A percentile compares a stretch with the other conserved stretches of the same genome.
Evolutionary conservation across 179 eudicot genomes (phyloP).

Genomic region (Nepenthes alata): DNA sequence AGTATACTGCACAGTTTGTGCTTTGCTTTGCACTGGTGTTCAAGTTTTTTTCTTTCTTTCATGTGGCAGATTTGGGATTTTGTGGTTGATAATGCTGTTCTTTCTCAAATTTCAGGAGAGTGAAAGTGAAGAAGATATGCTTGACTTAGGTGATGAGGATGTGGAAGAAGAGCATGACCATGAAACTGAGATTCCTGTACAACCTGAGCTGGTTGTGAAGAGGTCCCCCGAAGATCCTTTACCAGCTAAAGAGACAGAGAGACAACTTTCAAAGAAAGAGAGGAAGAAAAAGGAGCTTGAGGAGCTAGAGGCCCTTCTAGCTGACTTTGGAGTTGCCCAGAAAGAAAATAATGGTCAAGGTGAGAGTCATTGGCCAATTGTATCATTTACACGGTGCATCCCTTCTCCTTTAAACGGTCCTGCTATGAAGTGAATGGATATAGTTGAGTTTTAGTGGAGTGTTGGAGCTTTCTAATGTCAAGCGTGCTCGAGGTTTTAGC

Average conservation of each 20-base stretch:
- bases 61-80: too few species aligned
- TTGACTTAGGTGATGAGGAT: conserved; percentile 63
- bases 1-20: too few species aligned
- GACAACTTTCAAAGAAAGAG: conserved; percentile 76
- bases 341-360: conserved; percentile 38
- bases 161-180: conserved; percentile 63
- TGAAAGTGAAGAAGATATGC: conserved; percentile 76
- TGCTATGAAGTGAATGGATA: too few species aligned
- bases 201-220: conserved; percentile 36
- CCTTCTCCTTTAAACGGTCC: too few species aligned
- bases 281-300: conserved; percentile 71
- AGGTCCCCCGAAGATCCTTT: conserved; percentile 39
- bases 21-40: too few species aligned
- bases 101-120: conserved; percentile 38
- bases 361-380: conserved; percentile 9
- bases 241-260: conserved; percentile 57
- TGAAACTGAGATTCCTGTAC: conserved; percentile 37
- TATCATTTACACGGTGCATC: not conserved
- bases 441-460: too few species aligned
- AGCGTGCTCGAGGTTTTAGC: too few species aligned
- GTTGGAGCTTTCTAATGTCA: too few species aligned
- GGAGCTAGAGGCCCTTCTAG: conserved; percentile 73
- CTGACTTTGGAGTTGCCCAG: conserved; percentile 49
- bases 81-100: not conserved
- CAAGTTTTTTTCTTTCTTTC: too few species aligned